phyloP scores from a whole-genome alignment of 106 monocot genomes.

The Dioscorea zingiberensis region DNA sequence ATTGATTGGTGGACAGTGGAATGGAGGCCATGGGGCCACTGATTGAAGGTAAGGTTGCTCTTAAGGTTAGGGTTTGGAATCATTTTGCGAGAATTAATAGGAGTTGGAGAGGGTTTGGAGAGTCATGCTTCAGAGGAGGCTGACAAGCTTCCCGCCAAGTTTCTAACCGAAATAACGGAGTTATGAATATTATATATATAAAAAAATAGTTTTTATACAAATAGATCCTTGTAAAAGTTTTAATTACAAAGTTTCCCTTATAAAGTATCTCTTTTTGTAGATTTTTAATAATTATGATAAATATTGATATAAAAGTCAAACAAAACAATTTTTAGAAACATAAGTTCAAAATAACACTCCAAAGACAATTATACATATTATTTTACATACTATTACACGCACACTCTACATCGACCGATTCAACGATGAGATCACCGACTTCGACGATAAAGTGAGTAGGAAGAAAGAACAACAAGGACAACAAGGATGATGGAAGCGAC shows the following conservation, averaged over 20 bases:
- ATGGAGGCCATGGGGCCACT: neutral
- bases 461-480: constrained; percentile 24
- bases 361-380: too few species aligned
- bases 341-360: too few species aligned
- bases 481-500: constrained; percentile 20
- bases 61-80: neutral
- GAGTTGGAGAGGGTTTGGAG: neutral
- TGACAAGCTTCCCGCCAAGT: neutral
- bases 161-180: neutral
- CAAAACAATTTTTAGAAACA: too few species aligned
- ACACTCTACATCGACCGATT: too few species aligned
- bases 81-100: neutral
- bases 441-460: constrained; percentile 35
- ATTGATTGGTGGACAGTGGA: neutral
- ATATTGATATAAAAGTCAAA: too few species aligned
- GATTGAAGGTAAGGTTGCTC: neutral
- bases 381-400: too few species aligned
- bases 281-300: too few species aligned
- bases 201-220: too few species aligned
- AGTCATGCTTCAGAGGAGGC: neutral
- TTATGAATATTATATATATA: neutral
- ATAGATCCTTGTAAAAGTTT: too few species aligned
- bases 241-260: too few species aligned
- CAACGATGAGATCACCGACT: constrained; percentile 5
- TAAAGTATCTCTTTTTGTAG: too few species aligned